Base-by-base conservation (phyloP, 1,139 yeast species). In the Yamadazyma dushanensis region DNA sequence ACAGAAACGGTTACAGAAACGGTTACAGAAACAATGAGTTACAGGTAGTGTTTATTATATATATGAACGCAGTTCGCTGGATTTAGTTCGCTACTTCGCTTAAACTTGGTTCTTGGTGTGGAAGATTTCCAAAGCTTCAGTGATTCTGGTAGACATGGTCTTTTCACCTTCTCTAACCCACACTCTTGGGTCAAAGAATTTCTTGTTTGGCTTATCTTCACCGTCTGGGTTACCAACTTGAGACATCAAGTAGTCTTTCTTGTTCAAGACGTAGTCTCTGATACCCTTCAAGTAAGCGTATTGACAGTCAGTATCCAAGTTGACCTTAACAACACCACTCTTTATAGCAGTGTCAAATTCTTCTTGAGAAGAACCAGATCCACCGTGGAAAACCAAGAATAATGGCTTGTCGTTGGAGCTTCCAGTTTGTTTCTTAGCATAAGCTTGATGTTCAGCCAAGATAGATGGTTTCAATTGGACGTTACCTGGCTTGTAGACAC, bases 131-230 rank as follows among this genome's bases (percentile, higher is more conserved):
- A 92, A 78, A 61, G 95, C 94, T 67, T 82, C 84, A 47, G 83
- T 53, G 60, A 94, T 78, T 81, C 97, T 87, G 53, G 69, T 73
- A 52, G 81, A 56, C 97, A 92, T 92, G 66, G 97, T 89, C 90
- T 89, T 88, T 79, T 92, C 99, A 79, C 98, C 98, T 74, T 90
- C 97, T 80, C 98, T 90, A 54, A 92, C 97, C 98, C 98, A 92
- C 71, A 90, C 97, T 83, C 99, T 92, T 75, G 99, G 99, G 76
- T 92, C 99, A 66, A 88, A 92, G 88, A 73, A 89, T 78, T 90
- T 90, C 89, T 90, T 90, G 85, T 86, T 86, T 76, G 98, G 98
- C 80, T 89, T 87, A 76, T 92, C 97, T 39, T 75, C 94, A 68
- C 97, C 98, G 20, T 92, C 97, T 73, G 99, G 98, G 94, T 92